Conservation (phyloP, 805 yeast genomes). For the Clavispora santaluciae region DNA sequence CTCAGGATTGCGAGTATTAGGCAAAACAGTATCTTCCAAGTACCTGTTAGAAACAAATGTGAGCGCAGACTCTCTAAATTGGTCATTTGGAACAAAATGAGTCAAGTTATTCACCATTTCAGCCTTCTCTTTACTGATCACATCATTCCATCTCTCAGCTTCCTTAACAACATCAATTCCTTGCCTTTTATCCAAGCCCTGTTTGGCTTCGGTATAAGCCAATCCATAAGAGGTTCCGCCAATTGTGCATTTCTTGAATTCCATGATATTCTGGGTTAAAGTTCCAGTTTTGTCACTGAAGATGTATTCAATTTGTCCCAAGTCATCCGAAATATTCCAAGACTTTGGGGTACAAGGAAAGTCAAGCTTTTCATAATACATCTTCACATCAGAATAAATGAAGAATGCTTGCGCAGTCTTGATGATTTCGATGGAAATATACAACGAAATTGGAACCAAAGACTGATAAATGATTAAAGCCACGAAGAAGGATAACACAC, state of each 20-base stretch:
- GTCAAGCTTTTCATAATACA: slow-evolving; percentile 66
- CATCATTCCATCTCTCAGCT: slow-evolving; percentile 48
- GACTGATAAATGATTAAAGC: slow-evolving; percentile 74
- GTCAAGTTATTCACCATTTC: slow-evolving; percentile 46
- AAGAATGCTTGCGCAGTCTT: slow-evolving; percentile 79
- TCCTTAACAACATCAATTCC: slow-evolving; percentile 72
- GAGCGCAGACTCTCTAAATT: slow-evolving; percentile 38
- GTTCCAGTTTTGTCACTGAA: slow-evolving; percentile 87
- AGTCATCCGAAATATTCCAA: slow-evolving; percentile 81
- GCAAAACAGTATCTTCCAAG: slow-evolving; percentile 45
- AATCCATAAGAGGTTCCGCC: slow-evolving; percentile 69
- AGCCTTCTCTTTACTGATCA: slow-evolving; percentile 46
- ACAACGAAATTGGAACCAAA: slow-evolving; percentile 76
- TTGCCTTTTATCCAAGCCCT: slow-evolving; percentile 72
- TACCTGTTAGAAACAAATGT: slow-evolving; percentile 63
- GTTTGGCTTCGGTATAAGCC: slow-evolving; percentile 80
- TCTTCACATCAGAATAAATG: slow-evolving; percentile 67
- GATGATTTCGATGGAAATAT: slow-evolving; percentile 76
- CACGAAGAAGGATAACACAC: slow-evolving; percentile 69
- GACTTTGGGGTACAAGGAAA: slow-evolving; percentile 82
- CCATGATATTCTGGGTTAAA: slow-evolving; percentile 80
- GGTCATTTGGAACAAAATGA: slow-evolving; percentile 35
- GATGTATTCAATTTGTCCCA: slow-evolving; percentile 81
- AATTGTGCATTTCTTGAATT: slow-evolving; percentile 74
- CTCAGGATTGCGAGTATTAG: slow-evolving; percentile 20